phyloP scores from a whole-genome alignment of 1,139 yeast genomes.

The Meyerozyma smithsonii region DNA sequence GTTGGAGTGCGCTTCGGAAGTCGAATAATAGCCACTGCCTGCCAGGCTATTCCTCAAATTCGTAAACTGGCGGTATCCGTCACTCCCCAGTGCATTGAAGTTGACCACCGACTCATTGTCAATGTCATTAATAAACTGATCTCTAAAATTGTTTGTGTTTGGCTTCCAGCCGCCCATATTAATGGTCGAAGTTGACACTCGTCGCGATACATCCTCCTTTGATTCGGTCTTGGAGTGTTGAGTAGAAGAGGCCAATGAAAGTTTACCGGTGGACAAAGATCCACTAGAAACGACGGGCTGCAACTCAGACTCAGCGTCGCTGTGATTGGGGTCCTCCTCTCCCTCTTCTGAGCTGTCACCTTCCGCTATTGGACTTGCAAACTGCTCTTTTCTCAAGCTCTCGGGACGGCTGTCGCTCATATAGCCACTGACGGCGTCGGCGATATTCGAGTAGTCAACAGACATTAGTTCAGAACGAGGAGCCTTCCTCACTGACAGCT shows the following conservation, averaged over 20 bases:
- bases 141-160: slow-evolving; percentile 45
- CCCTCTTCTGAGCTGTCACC: slow-evolving; percentile 4
- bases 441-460: slow-evolving; percentile 24
- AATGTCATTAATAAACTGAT: slow-evolving; percentile 45
- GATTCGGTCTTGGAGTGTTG: slow-evolving; percentile 3
- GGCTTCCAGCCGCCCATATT: slow-evolving; percentile 54
- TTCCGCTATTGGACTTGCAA: not conserved
- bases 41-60: slow-evolving; percentile 24
- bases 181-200: slow-evolving; percentile 35
- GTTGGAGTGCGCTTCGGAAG: slow-evolving; percentile 22
- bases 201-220: slow-evolving; percentile 14
- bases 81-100: slow-evolving; percentile 22
- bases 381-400: slow-evolving; percentile 1
- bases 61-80: slow-evolving; percentile 31
- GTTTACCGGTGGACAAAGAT: slow-evolving; percentile 36
- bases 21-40: slow-evolving; percentile 6
- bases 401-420: slow-evolving; percentile 12
- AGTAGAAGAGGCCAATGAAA: slow-evolving; percentile 19
- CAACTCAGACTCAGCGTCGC: slow-evolving; percentile 11
- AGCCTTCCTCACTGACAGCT: not conserved
- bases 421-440: slow-evolving; percentile 24
- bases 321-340: slow-evolving; percentile 8
- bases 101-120: slow-evolving; percentile 39
- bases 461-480: slow-evolving; percentile 16
- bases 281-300: slow-evolving; percentile 31